Base-by-base conservation (phyloP, 768 basidiomycete genomes). In the Tephrocybe sp. region DNA sequence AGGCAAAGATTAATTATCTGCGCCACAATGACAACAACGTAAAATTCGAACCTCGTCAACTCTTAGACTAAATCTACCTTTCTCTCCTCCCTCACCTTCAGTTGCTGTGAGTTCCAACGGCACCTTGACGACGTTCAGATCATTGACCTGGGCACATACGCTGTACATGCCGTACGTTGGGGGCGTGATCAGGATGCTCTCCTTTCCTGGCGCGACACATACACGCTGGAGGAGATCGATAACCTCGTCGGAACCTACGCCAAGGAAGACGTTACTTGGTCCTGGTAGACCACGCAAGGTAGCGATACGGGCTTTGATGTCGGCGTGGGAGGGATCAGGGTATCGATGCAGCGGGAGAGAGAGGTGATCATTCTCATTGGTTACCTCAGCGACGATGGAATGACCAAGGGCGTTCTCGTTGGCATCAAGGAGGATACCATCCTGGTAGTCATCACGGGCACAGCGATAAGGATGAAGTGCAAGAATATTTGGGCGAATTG, bases 81-180 rank as follows among this genome's bases (percentile, higher is more conserved):
- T 61, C 39, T 80, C 81, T 1, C 91, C 92, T 0, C 83, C 89
- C 62, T 93, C 90, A 2, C 90, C 90, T 12, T 75, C 59, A 3
- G 63, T 66, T 3, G 76, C 82, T 12, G 68, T 70, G 23, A 88
- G 62, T 58, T 84, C 81, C 20, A 98, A 71, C 2, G 84, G 83
- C 16, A 89, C 83, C 61, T 86, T 85, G 39, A 93, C 81, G 4
- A 96, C 70, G 0, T 81, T 87, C 13, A 96, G 75, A 65, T 99
- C 97, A 64, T 99, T 99, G 40, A 98, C 85, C 62, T 97, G 89
- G 9, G 96, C 97, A 52, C 88, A 93, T 1, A 98, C 96, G 11
- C 78, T 66, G 69, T 98, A 98, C 96, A 98, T 99, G 14, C 96
- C 97, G 65, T 98, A 98, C 11, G 97, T 98, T 4, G 97, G 97